Evolutionary conservation across 345 rosid genomes (phyloP), one percentile per base, ranked within the genome.

Genomic region (Cardamine resedifolia): DNA sequence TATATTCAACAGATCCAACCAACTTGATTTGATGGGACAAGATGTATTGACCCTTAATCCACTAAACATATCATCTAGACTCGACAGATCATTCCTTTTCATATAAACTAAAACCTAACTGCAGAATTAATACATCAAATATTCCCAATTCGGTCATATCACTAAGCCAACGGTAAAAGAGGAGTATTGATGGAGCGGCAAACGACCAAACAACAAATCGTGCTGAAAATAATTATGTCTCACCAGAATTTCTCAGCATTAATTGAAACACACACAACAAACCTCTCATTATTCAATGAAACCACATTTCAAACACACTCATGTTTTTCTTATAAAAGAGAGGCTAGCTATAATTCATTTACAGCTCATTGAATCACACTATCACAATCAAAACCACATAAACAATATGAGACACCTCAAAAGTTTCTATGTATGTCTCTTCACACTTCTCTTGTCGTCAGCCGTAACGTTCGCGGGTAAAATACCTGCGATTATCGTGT

Each of bases 401-500:
- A 44, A 55, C 56, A 61, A 2, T 52, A 70, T 70, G 79, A 39
- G 9, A 44, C 59, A 64, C 31, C 33, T 69, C 53, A 76, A 70
- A 76, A 70, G 56, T 63, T 43, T 63, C 66, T n/a, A 14, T 4
- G 36, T 44, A 44, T 44, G 48, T 16, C 10, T 61, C 38, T 68
- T 62, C 19, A 53, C 57, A 52, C 48, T 53, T 53, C 5, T 76
- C 27, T 62, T 64, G 16, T 57, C 39, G 0, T 19, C 36, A 2
- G 21, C 36, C 1, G 7, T 12, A 9, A 53, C 66, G 0, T 36
- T 64, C 21, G 70, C 79, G 21, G 60, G 74, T 39, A 81, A 82
- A 64, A 48, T 82, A 36, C 86, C 90, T 2, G 90, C 90, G 1
- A 58, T 82, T 12, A 81, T 86, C 15, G 87, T 86, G 77, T 86